Evolutionary conservation across 2,329 filamentous ascomycete species (phyloP).

Genomic region (Alternaria sp.): DNA sequence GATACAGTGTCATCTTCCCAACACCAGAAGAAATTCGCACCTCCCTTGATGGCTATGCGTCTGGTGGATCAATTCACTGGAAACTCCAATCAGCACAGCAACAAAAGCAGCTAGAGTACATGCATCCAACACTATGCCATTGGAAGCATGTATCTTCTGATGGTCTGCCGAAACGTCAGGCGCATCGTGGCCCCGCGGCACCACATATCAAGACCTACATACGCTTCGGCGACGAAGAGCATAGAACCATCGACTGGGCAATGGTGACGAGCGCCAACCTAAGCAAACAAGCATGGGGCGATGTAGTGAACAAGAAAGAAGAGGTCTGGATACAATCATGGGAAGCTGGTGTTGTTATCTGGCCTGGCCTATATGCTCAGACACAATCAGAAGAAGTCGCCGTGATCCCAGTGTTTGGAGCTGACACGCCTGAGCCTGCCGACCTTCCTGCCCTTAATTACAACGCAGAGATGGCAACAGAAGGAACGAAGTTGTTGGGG

Average conservation of each 20-base stretch:
- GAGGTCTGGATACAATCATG: constrained; percentile 79
- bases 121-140: constrained; percentile 75
- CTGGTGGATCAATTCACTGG: constrained; percentile 83
- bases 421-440: constrained; percentile 61
- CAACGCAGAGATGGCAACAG: constrained; percentile 7
- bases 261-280: constrained; percentile 91
- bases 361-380: constrained; percentile 68
- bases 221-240: constrained; percentile 61
- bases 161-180: constrained; percentile 19
- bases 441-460: constrained; percentile 26
- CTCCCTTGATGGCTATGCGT: constrained; percentile 79
- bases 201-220: constrained; percentile 93
- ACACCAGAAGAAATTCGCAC: constrained; percentile 79
- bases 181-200: constrained; percentile 66
- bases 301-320: constrained; percentile 63
- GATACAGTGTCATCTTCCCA: constrained; percentile 80
- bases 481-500: neutral
- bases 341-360: constrained; percentile 84
- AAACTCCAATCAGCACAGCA: constrained; percentile 77
- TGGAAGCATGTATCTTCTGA: constrained; percentile 64
- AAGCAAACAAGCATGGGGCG: constrained; percentile 89
- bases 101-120: constrained; percentile 75
- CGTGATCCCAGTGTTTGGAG: constrained; percentile 76
- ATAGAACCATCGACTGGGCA: constrained; percentile 77
- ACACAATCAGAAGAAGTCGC: constrained; percentile 25